Evolutionary conservation across 164 flowering plant genomes (phyloP).

Genomic region (Litsea cubeba): DNA sequence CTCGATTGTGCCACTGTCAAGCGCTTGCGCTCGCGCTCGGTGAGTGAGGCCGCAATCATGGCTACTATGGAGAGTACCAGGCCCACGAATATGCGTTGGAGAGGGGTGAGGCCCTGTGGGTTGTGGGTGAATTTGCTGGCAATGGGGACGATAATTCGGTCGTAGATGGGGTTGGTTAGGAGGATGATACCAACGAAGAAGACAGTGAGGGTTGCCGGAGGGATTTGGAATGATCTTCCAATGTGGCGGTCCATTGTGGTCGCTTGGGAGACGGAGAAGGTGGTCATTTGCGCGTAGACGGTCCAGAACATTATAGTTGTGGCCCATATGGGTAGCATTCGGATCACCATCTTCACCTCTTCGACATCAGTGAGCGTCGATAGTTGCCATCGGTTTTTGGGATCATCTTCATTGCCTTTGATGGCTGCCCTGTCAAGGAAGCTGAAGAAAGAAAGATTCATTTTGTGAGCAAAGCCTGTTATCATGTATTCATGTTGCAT

Average conservation of each 20-base stretch:
- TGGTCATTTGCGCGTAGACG: constrained; percentile 78
- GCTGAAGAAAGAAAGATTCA: constrained; percentile 28
- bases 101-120: constrained; percentile 66
- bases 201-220: constrained; percentile 67
- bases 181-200: constrained; percentile 83
- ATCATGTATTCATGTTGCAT: too few species aligned
- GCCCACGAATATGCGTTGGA: constrained; percentile 70
- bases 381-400: constrained; percentile 30
- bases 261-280: constrained; percentile 85
- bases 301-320: constrained; percentile 90
- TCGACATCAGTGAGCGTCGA: constrained; percentile 43
- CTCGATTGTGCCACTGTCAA: constrained; percentile 29
- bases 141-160: constrained; percentile 46
- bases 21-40: constrained; percentile 59
- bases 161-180: constrained; percentile 69
- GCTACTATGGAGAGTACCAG: constrained; percentile 54
- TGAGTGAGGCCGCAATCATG: constrained; percentile 65
- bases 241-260: constrained; percentile 75
- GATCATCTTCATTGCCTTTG: constrained; percentile 13
- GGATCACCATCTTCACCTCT: constrained; percentile 35
- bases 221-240: constrained; percentile 59
- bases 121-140: constrained; percentile 28
- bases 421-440: constrained; percentile 67
- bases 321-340: constrained; percentile 78
- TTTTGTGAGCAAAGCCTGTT: too few species aligned